phyloP scores from a whole-genome alignment of 345 rosid genomes.

The Pseudoturritis turrita region DNA sequence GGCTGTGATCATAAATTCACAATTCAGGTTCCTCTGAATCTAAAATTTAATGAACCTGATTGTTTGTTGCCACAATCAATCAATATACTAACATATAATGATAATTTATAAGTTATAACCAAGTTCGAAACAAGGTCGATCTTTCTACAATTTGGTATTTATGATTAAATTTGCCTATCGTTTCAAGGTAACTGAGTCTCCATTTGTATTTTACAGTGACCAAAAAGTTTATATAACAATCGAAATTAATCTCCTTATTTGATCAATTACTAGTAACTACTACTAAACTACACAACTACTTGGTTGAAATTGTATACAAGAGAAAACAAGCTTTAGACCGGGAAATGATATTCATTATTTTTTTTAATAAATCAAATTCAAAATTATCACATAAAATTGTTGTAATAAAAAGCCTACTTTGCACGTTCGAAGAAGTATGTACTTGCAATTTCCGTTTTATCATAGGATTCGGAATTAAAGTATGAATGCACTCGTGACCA shows the following conservation, averaged over 20 bases:
- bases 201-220: neutral
- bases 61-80: slow-evolving; percentile 5
- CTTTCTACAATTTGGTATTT: neutral
- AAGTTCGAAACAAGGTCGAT: neutral
- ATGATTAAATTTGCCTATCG: neutral
- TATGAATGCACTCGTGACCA: neutral
- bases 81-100: neutral
- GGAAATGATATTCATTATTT: neutral
- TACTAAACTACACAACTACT: neutral
- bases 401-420: neutral
- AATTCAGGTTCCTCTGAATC: neutral
- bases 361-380: neutral
- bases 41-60: neutral
- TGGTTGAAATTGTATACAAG: neutral
- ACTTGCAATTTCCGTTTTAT: neutral
- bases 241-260: neutral
- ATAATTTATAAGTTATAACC: too few species aligned
- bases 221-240: too few species aligned
- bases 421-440: neutral
- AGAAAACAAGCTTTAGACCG: neutral
- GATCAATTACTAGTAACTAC: neutral
- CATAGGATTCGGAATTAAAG: neutral
- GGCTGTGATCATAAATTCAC: neutral
- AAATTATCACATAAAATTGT: neutral
- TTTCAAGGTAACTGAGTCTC: neutral